A percentile compares a stretch with the other conserved stretches of the same genome.
phyloP scores from a whole-genome alignment of 2,329 filamentous ascomycete species.

The Claviceps digitariae region DNA sequence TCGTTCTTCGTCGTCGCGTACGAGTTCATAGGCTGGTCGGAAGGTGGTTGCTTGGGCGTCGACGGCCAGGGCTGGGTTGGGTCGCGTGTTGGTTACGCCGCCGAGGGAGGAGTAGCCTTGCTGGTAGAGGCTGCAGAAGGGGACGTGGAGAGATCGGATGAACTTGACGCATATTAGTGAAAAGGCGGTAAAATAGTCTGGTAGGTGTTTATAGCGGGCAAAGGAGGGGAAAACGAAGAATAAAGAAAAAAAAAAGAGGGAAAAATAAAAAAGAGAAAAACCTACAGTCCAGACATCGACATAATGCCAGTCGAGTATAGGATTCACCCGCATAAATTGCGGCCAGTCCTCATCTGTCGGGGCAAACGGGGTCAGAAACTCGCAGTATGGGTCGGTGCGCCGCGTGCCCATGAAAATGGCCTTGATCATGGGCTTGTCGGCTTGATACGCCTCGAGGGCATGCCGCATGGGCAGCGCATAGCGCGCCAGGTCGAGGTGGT shows the following conservation, averaged over 20 bases:
- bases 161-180: constrained; percentile 51
- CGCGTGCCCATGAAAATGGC: constrained; percentile 51
- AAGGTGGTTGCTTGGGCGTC: constrained; percentile 31
- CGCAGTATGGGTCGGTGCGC: constrained; percentile 83
- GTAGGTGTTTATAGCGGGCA: too few relatives aligned
- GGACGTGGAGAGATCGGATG: constrained; percentile 62
- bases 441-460: constrained; percentile 66
- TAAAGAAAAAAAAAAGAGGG: background rate
- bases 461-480: constrained; percentile 70
- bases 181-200: too few relatives aligned
- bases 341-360: constrained; percentile 85
- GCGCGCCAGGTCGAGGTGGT: constrained; percentile 62
- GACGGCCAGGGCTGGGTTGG: constrained; percentile 60
- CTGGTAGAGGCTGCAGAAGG: constrained; percentile 82
- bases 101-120: constrained; percentile 84
- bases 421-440: constrained; percentile 49
- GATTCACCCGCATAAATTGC: constrained; percentile 81
- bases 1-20: constrained; percentile 64
- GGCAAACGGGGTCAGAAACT: constrained; percentile 67
- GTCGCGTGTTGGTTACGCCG: constrained; percentile 75
- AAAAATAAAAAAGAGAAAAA: background rate
- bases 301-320: constrained; percentile 96
- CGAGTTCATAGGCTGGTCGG: constrained; percentile 62
- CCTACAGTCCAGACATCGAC: constrained; percentile 80
- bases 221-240: background rate